Base-by-base conservation (phyloP, 2,329 filamentous ascomycete genomes). In the Penicillium sp. region DNA sequence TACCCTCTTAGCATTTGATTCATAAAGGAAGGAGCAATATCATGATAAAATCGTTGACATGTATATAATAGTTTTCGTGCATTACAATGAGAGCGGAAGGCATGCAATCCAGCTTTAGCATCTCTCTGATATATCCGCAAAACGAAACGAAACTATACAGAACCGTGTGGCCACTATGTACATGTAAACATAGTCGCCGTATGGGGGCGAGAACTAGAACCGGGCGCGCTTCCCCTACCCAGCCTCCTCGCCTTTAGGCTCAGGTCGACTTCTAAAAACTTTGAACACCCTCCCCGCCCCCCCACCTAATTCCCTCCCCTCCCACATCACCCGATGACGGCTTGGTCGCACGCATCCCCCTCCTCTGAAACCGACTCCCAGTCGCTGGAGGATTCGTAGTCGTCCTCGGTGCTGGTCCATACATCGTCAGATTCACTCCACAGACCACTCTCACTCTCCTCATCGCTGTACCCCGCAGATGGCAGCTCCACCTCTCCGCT, bases 111-210 rank as follows among this genome's bases (percentile, higher is more conserved):
- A 35, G 16, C 10, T 12, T 22, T 22, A 46, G 19, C 19, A 22
- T 22, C 19, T 22, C 19, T 22, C 5, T 22, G 19, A 22, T 22
- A n/a, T n/a, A n/a, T n/a, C n/a, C n/a, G n/a, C 16, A 38, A 25
- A 35, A 28, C 25, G 28, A 5, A 13, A 28, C 1, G 25, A 14
- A 19, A 22, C 2, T 11, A 30, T 18, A 33, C 29, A 46, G 27
- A 41, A 46, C 28, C 33, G 8, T 27, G 12, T 46, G 27, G 43
- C 16, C 44, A 46, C 18, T 46, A 38, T n/a, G n/a, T n/a, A n/a
- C 35, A 46, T 39, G 11, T 6, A n/a, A 27, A 27, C 3, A 27
- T 16, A 31, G 43, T 30, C 40, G 36, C 36, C 28, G 13, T 46
- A n/a, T n/a, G n/a, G n/a, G n/a, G 19, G 19, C 19, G 37, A 37